Percentiles rank a stretch among this genome's conserved stretches.
Evolutionary conservation across 2,329 filamentous ascomycete species (phyloP).

Genomic region (Neocucurbitaria cava): DNA sequence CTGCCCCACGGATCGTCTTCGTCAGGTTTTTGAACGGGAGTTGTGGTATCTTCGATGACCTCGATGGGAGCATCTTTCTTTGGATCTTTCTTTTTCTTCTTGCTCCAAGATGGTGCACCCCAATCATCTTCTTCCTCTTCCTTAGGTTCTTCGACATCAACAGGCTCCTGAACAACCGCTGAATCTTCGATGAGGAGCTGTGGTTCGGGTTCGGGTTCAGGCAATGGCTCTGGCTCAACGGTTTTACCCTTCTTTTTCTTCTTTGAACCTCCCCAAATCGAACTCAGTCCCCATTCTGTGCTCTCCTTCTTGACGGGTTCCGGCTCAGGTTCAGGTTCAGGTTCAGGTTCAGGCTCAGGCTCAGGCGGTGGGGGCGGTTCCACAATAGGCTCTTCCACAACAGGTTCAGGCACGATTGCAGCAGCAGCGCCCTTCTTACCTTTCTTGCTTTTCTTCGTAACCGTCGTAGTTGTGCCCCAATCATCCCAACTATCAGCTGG

Average conservation of each 20-base stretch:
- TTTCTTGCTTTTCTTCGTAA: conserved; percentile 39
- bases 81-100: conserved; percentile 50
- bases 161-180: conserved; percentile 51
- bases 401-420: conserved; percentile 51
- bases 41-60: conserved; percentile 49
- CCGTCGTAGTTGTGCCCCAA: conserved; percentile 36
- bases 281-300: conserved; percentile 45
- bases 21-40: conserved; percentile 54
- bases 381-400: too few species aligned
- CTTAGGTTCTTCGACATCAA: conserved; percentile 59
- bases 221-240: conserved; percentile 44
- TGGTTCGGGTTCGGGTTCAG: conserved; percentile 30
- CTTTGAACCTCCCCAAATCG: conserved; percentile 51
- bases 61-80: conserved; percentile 51
- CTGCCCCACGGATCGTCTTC: conserved; percentile 50
- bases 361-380: conserved; percentile 29
- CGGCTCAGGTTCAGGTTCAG: conserved; percentile 35
- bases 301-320: conserved; percentile 24
- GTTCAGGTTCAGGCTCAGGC: conserved; percentile 36
- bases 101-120: conserved; percentile 63
- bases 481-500: conserved; percentile 39
- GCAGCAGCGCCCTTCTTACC: conserved; percentile 45
- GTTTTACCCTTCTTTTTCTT: conserved; percentile 57
- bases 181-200: conserved; percentile 37
- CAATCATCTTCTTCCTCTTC: conserved; percentile 62